Evolutionary conservation across 768 basidiomycete species (phyloP).

Genomic region (Russula emetica): DNA sequence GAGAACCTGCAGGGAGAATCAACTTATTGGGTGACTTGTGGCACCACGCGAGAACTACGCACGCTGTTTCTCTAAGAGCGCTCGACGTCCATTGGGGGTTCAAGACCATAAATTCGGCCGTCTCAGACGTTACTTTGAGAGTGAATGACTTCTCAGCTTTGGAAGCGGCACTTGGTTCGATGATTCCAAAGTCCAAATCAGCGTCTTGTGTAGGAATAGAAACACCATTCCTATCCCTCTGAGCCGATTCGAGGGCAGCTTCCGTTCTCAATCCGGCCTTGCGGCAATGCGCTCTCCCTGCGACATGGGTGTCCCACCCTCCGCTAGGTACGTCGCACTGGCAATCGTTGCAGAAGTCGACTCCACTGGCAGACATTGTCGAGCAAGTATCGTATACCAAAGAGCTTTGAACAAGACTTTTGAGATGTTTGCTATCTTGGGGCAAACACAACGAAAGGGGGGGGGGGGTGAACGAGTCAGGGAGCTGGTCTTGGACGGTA

Average conservation of each 20-base stretch:
- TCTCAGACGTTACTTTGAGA: neutral
- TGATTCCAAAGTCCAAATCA: slow-evolving; percentile 11
- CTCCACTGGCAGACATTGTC: neutral
- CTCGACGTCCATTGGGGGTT: slow-evolving; percentile 11
- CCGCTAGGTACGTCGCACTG: neutral
- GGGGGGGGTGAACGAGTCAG: neutral
- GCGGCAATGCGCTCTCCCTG: slow-evolving; percentile 12
- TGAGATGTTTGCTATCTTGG: neutral
- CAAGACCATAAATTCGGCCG: slow-evolving; percentile 11
- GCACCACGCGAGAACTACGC: neutral
- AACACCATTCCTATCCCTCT: slow-evolving; percentile 8
- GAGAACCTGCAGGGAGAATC: slow-evolving; percentile 3
- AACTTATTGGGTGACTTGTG: neutral
- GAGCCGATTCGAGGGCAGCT: slow-evolving; percentile 1
- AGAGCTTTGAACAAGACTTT: neutral
- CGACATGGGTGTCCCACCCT: slow-evolving; percentile 5
- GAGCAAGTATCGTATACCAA: no score
- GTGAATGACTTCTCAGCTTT: neutral
- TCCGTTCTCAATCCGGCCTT: neutral
- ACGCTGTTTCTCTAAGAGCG: slow-evolving; percentile 1
- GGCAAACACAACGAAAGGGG: neutral
- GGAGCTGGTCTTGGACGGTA: neutral
- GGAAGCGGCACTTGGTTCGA: neutral
- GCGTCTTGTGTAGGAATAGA: neutral
- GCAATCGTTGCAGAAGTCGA: slow-evolving; percentile 1